Evolutionary conservation across 202 grass and related monocot species (phyloP), one percentile per base, ranked within the genome.

Genomic region (Dendrocalamus latiflorus): DNA sequence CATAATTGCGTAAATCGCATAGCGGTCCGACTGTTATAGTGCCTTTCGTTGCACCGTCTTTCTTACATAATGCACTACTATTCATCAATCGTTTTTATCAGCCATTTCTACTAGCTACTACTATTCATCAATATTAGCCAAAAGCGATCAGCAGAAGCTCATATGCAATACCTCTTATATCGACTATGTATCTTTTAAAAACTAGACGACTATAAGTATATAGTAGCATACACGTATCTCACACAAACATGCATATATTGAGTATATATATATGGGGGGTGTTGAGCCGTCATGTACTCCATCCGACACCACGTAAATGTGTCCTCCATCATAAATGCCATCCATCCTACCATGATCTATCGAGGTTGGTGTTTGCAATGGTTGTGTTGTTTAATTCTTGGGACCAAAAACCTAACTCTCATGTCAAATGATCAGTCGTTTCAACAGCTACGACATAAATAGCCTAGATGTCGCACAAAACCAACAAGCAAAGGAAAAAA

Each of bases 391-490:
- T 87, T 62, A 37, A 12, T 51, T 70, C n/a, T 61, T 33, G 43
- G 53, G 30, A 50, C 54, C 58, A 51, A 51, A 54, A 70, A n/a
- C 63, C 78, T 76, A 81, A 81, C 63, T 5, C 34, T 25, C 61
- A 28, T 25, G 33, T 69, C 71, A 75, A 51, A 81, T 47, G 3
- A 51, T 53, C 4, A 16, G 5, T 75, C 22, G 8, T 69, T 81
- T 76, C 51, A 69, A 24, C 71, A 59, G 45, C 47, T 60, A 54
- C 65, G 18, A 9, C 53, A 9, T 56, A 22, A 3, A n/a, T 22
- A 56, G 8, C n/a, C 20, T 56, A 10, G 3, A 55, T 12, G 77
- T 15, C 37, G 50, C 42, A 17, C 84, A 50, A 69, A 72, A 60
- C 21, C 15, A 74, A 15, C 11, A 7, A 36, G 25, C 3, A 63